Base-by-base conservation (phyloP, 2,329 filamentous ascomycete genomes). In the Penicillium sp. region DNA sequence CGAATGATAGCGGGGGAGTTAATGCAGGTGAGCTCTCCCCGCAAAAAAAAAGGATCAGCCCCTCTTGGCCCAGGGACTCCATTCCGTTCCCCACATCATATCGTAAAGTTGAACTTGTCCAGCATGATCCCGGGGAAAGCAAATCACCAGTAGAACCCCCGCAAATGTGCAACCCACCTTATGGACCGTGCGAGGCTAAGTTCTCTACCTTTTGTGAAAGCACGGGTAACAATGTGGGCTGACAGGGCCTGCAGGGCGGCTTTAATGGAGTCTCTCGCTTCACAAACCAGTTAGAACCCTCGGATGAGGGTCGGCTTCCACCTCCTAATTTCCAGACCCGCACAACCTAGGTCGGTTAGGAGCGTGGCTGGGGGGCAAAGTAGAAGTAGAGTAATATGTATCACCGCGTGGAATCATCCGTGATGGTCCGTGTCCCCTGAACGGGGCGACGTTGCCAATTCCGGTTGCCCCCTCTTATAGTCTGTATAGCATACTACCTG, bases 371-470 rank as follows among this genome's bases (percentile, higher is more conserved):
- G 16, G 16, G 33, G 16, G 35, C 27, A 37, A n/a, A 37, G 35
- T 37, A 37, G 13, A 21, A 19, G 26, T 9, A 19, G 24, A 47
- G n/a, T 26, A 31, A 9, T 27, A 35, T 45, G 42, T 45, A 55
- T 46, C 49, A 43, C 43, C 16, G 19, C 37, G 39, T 39, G 16
- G 24, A 47, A 54, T 21, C 47, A 47, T 37, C 47, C 16, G 56
- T 21, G 39, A 42, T 64, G 64, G 64, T 63, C 64, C 64, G 64
- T 66, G 63, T 65, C 63, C 63, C 54, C 61, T 63, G 58, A 61
- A 60, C 62, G 63, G 63, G 58, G 58, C 62, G 56, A 64, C 62
- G 59, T 66, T 65, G 62, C 64, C 64, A 66, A 60, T 65, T 67
- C 62, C 63, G 62, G 63, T 46, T 50, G 27, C 27, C 57, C 43